Evolutionary conservation across 257 asterid genomes (phyloP).

Genomic region (Solanum verrucosum): DNA sequence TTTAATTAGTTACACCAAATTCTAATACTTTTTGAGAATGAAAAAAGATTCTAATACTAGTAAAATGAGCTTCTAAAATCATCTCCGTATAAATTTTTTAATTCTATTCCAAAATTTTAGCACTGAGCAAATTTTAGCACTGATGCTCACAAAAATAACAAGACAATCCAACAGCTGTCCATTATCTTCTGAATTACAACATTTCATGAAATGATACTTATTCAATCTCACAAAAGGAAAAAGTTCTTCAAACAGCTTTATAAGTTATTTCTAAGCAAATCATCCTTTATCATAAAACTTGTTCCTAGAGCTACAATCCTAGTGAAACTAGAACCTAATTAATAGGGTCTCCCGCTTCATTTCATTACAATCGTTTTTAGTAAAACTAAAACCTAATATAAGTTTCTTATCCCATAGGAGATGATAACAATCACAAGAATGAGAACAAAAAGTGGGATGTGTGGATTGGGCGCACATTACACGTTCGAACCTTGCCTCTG

Average conservation of each 20-base stretch:
- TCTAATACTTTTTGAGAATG: neutral
- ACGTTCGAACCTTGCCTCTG: neutral
- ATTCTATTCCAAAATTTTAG: neutral
- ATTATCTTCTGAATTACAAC: neutral
- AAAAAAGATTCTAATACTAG: neutral
- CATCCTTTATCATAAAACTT: neutral
- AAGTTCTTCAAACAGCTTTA: neutral
- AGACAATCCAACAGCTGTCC: neutral
- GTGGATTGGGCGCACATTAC: neutral
- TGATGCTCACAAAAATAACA: neutral
- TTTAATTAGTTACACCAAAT: neutral
- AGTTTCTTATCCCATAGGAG: neutral
- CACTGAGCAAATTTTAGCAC: neutral
- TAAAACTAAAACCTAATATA: neutral
- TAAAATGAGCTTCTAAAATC: neutral
- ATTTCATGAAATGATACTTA: neutral
- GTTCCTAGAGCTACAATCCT: neutral
- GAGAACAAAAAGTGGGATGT: neutral
- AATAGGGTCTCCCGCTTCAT: neutral
- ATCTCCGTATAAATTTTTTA: neutral
- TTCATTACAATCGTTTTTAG: neutral
- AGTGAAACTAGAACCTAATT: neutral
- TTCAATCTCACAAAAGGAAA: neutral
- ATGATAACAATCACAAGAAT: neutral
- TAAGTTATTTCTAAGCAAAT: neutral